Evolutionary conservation across 1,284 basidiomycete species (phyloP).

Genomic region (Sphaerobolus stellatus): DNA sequence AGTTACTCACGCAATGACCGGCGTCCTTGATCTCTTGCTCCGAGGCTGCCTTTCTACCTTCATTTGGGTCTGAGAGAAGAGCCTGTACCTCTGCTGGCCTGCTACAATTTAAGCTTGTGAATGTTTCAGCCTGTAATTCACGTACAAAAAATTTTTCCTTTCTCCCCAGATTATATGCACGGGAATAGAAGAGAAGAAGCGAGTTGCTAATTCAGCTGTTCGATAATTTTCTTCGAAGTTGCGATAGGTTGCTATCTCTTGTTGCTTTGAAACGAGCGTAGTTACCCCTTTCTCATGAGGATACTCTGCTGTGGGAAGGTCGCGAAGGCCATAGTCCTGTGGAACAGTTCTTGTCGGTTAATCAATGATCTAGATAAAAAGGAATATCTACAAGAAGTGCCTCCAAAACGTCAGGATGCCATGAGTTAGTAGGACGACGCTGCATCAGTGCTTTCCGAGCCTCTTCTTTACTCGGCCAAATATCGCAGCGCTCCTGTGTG

Average conservation of each 20-base stretch:
- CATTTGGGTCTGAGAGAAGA: background rate
- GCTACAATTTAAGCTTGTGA: background rate
- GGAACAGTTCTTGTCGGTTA: background rate
- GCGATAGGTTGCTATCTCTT: background rate
- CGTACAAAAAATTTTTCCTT: background rate
- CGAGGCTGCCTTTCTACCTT: background rate
- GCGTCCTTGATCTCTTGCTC: background rate
- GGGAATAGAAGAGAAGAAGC: background rate
- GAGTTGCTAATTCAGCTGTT: background rate
- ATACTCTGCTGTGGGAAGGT: background rate
- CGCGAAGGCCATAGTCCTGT: background rate
- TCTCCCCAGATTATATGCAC: background rate
- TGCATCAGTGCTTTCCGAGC: background rate
- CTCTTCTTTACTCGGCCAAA: background rate
- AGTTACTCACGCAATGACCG: background rate
- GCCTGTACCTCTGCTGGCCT: background rate
- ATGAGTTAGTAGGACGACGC: background rate
- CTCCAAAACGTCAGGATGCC: background rate
- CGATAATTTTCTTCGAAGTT: background rate
- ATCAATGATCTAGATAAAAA: background rate
- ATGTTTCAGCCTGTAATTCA: background rate
- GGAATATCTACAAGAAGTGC: background rate
- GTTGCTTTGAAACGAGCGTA: background rate
- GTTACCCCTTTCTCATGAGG: background rate
- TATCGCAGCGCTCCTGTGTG: background rate